These are phyloP conservation scores for Beauveria caledonica DNA, from an alignment of 2,329 filamentous ascomycete species.

Conservation along the genomic window DNA sequence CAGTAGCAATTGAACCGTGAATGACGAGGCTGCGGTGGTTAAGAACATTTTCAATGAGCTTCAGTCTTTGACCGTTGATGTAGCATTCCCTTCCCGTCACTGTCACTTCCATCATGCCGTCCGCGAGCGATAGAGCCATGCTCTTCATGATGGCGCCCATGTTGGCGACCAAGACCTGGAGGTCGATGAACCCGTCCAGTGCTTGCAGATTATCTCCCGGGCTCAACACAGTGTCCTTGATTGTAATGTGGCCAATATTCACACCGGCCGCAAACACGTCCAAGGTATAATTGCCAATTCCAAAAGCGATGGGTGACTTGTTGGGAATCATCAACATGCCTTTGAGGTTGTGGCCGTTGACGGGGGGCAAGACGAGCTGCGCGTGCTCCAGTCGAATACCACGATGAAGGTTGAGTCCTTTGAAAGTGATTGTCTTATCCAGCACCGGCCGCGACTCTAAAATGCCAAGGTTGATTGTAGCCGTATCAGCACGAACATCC, in stretches of 20 bases:
- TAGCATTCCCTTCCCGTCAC: neutral
- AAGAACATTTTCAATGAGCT: neutral
- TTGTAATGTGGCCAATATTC: slow-evolving; percentile 1
- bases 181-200: neutral
- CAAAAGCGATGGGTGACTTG: neutral
- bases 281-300: neutral
- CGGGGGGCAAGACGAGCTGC: neutral
- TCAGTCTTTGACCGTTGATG: neutral
- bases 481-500: neutral
- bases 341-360: neutral
- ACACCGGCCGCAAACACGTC: neutral
- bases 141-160: neutral
- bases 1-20: neutral
- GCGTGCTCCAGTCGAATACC: neutral
- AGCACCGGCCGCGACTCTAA: neutral
- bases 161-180: neutral
- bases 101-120: neutral
- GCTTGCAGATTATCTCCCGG: neutral
- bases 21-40: neutral
- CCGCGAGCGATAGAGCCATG: neutral
- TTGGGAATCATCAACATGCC: neutral
- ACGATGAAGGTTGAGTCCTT: neutral
- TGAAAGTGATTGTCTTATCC: neutral
- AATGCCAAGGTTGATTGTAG: neutral
- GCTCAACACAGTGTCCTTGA: neutral